A percentile compares a stretch with the other conserved stretches of the same genome.
phyloP scores from a whole-genome alignment of 2,329 filamentous ascomycete species.

The Beauveria sp. region DNA sequence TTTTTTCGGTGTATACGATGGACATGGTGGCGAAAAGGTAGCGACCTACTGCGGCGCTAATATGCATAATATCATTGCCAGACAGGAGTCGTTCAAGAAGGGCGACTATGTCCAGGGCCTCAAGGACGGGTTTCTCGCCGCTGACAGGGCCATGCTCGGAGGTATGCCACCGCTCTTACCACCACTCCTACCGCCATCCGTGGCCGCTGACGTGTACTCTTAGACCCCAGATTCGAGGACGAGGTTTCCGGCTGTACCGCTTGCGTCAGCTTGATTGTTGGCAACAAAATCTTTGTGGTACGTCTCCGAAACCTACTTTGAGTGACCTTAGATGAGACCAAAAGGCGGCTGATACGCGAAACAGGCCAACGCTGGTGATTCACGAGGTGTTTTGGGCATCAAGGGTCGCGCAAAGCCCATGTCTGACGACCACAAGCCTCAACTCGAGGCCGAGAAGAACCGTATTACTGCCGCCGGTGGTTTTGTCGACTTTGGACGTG shows the following conservation, averaged over 20 bases:
- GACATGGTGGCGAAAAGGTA: constrained; percentile 94
- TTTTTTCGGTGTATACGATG: constrained; percentile 97
- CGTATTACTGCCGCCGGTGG: constrained; percentile 92
- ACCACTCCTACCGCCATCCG: not conserved
- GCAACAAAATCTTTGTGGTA: constrained; percentile 92
- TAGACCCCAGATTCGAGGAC: constrained; percentile 94
- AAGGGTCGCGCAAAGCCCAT: constrained; percentile 96
- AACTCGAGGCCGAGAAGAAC: constrained; percentile 96
- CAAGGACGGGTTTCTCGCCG: constrained; percentile 95
- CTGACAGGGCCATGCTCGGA: constrained; percentile 89
- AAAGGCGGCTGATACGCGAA: constrained; percentile 11
- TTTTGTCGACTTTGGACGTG: constrained; percentile 96
- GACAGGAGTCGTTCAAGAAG: constrained; percentile 87
- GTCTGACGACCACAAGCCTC: constrained; percentile 98
- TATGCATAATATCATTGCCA: constrained; percentile 87
- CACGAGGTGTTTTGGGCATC: constrained; percentile 86
- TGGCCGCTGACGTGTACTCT: not conserved
- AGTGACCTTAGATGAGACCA: not conserved
- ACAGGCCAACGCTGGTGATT: constrained; percentile 95
- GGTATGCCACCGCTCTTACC: constrained; percentile 47
- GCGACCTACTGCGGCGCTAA: constrained; percentile 87
- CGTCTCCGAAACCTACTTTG: constrained; percentile 32
- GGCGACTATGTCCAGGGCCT: constrained; percentile 91
- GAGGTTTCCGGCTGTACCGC: constrained; percentile 98
- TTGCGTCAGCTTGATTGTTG: constrained; percentile 80